Conservation (phyloP, 2,329 filamentous ascomycete genomes). For the Gyromitra esculenta region DNA sequence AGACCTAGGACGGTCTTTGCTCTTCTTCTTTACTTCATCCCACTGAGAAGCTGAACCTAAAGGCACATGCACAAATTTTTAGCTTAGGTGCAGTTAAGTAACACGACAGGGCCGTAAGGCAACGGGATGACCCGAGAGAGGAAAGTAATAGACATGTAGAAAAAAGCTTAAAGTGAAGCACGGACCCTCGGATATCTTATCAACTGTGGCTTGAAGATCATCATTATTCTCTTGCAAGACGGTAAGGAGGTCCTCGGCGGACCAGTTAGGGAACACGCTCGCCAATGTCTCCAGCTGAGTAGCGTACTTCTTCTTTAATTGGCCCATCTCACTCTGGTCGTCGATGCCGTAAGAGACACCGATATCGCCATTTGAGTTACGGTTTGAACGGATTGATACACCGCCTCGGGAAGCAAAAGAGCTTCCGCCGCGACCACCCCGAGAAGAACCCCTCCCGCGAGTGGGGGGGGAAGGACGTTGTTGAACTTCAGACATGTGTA, state of each 20-base stretch:
- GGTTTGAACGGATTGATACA: slow-evolving; percentile 69
- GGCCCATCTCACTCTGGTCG: slow-evolving; percentile 88
- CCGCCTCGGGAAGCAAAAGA: slow-evolving; percentile 73
- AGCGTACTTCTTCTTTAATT: slow-evolving; percentile 90
- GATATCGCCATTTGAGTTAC: slow-evolving; percentile 65
- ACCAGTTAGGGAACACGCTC: slow-evolving; percentile 96
- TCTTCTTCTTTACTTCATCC: slow-evolving; percentile 82
- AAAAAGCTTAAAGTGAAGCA: slow-evolving; percentile 50
- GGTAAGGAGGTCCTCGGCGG: slow-evolving; percentile 91
- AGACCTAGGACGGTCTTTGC: slow-evolving; percentile 76
- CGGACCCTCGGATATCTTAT: slow-evolving; percentile 81
- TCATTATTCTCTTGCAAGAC: slow-evolving; percentile 88
- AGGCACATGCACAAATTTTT: slow-evolving; percentile 33
- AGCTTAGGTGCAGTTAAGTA: slow-evolving; percentile 26
- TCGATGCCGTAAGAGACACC: slow-evolving; percentile 71
- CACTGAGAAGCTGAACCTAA: slow-evolving; percentile 82
- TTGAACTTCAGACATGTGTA: slow-evolving; percentile 91
- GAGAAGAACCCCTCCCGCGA: slow-evolving; percentile 88
- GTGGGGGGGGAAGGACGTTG: slow-evolving; percentile 76
- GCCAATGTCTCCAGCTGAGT: slow-evolving; percentile 81
- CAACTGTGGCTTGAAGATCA: slow-evolving; percentile 77
- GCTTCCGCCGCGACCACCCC: slow-evolving; percentile 79
- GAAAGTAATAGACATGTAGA: slow-evolving; percentile 35
- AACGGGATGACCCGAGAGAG: slow-evolving; percentile 38
- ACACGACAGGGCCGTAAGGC: slow-evolving; percentile 38